phyloP scores from a whole-genome alignment of 441 rosid genomes.

The Syzygium malaccense region DNA sequence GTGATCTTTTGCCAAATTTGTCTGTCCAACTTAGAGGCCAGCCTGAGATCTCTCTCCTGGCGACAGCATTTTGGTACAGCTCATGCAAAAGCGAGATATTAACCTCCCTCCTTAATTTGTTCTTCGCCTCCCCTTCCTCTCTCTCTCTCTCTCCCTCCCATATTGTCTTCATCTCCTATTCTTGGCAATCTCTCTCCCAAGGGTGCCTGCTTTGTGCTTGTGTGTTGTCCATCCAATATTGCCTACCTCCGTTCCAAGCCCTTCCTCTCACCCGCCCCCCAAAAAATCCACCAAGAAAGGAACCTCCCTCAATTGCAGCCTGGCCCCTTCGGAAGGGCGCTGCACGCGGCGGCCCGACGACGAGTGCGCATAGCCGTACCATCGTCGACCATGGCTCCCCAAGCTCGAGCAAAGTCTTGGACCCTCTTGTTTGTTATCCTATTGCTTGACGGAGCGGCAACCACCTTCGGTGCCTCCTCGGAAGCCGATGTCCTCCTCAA shows the following conservation, averaged over 20 bases:
- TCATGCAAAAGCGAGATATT: not conserved
- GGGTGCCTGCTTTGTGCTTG: slow-evolving; percentile 27
- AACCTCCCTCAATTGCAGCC: not conserved
- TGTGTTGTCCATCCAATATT: not conserved
- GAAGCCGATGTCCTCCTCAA: slow-evolving; percentile 47
- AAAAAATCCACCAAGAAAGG: not conserved
- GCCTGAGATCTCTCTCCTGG: slow-evolving; percentile 8
- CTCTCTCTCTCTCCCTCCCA: not conserved
- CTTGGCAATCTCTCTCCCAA: slow-evolving; percentile 8
- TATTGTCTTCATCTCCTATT: not conserved
- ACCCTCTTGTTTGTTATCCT: not conserved
- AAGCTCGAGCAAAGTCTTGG: not conserved
- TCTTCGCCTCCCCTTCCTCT: slow-evolving; percentile 8
- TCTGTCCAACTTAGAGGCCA: slow-evolving; percentile 7
- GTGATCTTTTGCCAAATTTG: not conserved
- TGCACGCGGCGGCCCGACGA: not conserved
- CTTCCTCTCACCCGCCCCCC: not conserved
- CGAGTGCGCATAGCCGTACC: not conserved
- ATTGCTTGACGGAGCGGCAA: slow-evolving; percentile 1
- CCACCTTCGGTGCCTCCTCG: slow-evolving; percentile 25
- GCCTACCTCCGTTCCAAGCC: not conserved
- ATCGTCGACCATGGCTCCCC: not conserved
- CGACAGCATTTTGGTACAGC: not conserved
- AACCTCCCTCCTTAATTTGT: not conserved
- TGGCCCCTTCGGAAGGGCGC: not conserved